phyloP scores from a whole-genome alignment of 2,329 filamentous ascomycete genomes.

The Ophiostoma novo-ulmi region DNA sequence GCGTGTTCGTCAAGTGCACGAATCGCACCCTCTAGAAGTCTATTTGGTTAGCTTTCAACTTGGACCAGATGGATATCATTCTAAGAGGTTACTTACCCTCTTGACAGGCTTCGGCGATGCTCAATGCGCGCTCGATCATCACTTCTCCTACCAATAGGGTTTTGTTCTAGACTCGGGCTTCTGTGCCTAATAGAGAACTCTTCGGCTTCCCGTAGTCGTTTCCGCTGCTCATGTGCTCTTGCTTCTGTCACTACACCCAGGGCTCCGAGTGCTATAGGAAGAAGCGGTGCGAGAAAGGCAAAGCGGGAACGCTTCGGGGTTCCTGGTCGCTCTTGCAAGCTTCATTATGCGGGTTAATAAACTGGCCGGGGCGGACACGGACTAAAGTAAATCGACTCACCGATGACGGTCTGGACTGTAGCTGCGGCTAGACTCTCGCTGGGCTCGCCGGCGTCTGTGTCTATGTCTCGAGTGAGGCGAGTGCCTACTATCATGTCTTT shows the following conservation, averaged over 20 bases:
- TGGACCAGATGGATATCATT: not conserved
- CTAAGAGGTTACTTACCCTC: not conserved
- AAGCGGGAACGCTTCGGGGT: conserved; percentile 17
- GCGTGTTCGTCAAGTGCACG: not conserved
- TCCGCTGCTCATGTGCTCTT: conserved; percentile 2
- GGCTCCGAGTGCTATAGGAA: conserved; percentile 18
- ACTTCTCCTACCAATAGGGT: not conserved
- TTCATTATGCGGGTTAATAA: not conserved
- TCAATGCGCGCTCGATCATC: not conserved
- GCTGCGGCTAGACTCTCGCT: conserved; percentile 18
- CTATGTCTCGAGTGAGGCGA: not conserved
- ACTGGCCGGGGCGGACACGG: too few species aligned
- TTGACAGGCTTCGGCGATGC: not conserved
- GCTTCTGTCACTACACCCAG: conserved; percentile 14
- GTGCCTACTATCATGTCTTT: not conserved
- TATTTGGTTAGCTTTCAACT: not conserved
- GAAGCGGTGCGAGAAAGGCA: conserved; percentile 17
- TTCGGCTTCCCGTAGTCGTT: not conserved
- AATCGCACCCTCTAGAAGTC: not conserved
- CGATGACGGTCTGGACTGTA: conserved; percentile 13
- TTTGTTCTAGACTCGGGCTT: not conserved
- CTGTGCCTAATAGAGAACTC: not conserved
- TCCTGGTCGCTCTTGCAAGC: not conserved
- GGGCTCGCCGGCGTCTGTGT: conserved; percentile 17
- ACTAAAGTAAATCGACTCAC: not conserved